Evolutionary conservation across 306 rosid species (phyloP), one percentile per base, ranked within the genome.

Genomic region (Dryas drummondii): DNA sequence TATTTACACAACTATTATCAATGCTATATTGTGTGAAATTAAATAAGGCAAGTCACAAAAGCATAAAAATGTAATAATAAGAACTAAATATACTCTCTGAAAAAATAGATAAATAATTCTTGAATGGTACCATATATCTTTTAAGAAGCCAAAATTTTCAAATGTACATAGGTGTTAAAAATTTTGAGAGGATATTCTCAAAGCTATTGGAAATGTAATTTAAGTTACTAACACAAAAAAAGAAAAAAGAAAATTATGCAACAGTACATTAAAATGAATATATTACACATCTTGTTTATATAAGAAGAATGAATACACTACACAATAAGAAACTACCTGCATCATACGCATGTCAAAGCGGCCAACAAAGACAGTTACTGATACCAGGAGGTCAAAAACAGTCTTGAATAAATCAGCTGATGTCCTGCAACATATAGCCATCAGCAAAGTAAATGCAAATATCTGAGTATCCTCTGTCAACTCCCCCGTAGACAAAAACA

Each of bases 341-440:
- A 94, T 94, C 97, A 92, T 94, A 68, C 97, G 91, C 99, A 94
- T 94, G 82, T 94, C 97, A 81, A 94, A 94, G 78, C 99, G 99
- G 69, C 97, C 99, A 71, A 94, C 96, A 62, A 94, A 94, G 85
- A 94, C 99, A 50, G 99, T 90, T 70, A 94, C 97, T 56, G 97
- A 92, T 78, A 92, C 99, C 64, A 94, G 83, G 54, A 94, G 96
- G 80, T 94, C 99, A 86, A 94, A 94, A 75, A 92, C 93, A 49
- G 99, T 94, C 92, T 94, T 94, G 89, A 94, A 92, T 76, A 94
- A 89, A 89, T 94, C 99, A 80, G 99, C 97, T 76, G 97, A 94
- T 70, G 99, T 94, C 84, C 99, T 94, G 97, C 89, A 86, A 65
- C 50, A 72, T 70, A 82, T 41, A 86, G 56, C 19, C 55, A 75